A percentile compares a stretch with the other conserved stretches of the same genome.
Conservation (phyloP, 2,329 filamentous ascomycete species). For the Fusarium gaditjirri region DNA sequence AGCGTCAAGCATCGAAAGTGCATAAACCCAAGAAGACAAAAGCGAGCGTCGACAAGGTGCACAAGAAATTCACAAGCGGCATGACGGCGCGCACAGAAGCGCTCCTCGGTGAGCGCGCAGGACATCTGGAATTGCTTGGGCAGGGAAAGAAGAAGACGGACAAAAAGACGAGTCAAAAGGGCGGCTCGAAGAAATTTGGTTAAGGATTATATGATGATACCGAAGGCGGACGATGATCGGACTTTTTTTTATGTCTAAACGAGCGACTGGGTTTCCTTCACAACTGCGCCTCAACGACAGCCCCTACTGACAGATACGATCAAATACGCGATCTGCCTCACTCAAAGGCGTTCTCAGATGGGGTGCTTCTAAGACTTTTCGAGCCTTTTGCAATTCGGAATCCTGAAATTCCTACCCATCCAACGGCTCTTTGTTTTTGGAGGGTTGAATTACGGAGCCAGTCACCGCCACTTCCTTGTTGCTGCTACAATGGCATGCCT, state of each 20-base stretch:
- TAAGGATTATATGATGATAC: constrained; percentile 47
- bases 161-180: constrained; percentile 56
- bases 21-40: constrained; percentile 61
- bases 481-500: neutral
- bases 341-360: neutral
- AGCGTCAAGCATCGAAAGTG: constrained; percentile 57
- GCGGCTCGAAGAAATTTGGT: constrained; percentile 66
- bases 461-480: neutral
- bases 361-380: neutral
- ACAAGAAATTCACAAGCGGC: constrained; percentile 65
- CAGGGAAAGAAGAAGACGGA: constrained; percentile 64
- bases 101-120: constrained; percentile 67
- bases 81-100: constrained; percentile 66
- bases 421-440: neutral
- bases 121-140: constrained; percentile 69
- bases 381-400: neutral
- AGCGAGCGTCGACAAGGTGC: constrained; percentile 61
- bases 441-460: neutral
- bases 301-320: neutral
- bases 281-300: neutral
- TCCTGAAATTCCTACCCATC: neutral
- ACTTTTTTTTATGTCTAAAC: neutral
- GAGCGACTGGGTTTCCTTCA: neutral
- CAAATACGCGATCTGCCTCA: neutral
- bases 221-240: constrained; percentile 9